Percentiles rank a stretch among this genome's conserved stretches.
phyloP scores from a whole-genome alignment of 2,329 filamentous ascomycete genomes.

The Arthroderma uncinatum region DNA sequence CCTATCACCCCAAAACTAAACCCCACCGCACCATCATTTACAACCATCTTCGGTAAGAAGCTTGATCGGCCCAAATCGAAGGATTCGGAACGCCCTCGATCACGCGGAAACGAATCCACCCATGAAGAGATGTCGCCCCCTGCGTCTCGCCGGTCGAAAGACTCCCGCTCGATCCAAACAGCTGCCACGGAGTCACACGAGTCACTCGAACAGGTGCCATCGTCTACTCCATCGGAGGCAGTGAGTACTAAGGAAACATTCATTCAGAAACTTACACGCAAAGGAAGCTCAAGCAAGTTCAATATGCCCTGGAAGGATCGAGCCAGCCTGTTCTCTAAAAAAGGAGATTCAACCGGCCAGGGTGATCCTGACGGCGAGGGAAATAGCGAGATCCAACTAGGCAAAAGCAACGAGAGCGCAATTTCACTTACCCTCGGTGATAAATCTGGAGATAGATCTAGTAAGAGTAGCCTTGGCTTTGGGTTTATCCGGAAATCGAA shows the following conservation, averaged over 20 bases:
- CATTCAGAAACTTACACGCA: conserved; percentile 42
- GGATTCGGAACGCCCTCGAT: conserved; percentile 19
- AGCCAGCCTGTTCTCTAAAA: conserved; percentile 37
- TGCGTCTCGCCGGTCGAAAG: conserved; percentile 35
- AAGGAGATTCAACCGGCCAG: conserved; percentile 28
- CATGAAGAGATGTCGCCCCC: conserved; percentile 32
- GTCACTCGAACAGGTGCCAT: conserved; percentile 38
- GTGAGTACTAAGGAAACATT: conserved; percentile 38
- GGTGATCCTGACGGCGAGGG: conserved; percentile 38
- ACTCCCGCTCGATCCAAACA: conserved; percentile 35
- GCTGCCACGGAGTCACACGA: conserved; percentile 39
- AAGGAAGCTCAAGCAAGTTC: conserved; percentile 42
- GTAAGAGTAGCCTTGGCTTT: conserved; percentile 36
- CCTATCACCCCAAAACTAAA: conserved; percentile 56
- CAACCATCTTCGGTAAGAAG: conserved; percentile 52
- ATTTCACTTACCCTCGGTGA: conserved; percentile 24
- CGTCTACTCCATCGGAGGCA: conserved; percentile 32
- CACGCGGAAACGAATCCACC: conserved; percentile 22
- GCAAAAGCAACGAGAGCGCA: conserved; percentile 35
- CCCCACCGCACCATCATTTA: conserved; percentile 80
- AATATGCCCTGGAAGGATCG: conserved; percentile 43
- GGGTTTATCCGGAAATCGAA: conserved; percentile 38
- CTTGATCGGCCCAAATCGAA: conserved; percentile 29
- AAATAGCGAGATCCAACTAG: conserved; percentile 30
- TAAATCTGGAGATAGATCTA: conserved; percentile 34